Evolutionary conservation across 495 filamentous ascomycete species (phyloP).

Genomic region (Penicillium herquei): DNA sequence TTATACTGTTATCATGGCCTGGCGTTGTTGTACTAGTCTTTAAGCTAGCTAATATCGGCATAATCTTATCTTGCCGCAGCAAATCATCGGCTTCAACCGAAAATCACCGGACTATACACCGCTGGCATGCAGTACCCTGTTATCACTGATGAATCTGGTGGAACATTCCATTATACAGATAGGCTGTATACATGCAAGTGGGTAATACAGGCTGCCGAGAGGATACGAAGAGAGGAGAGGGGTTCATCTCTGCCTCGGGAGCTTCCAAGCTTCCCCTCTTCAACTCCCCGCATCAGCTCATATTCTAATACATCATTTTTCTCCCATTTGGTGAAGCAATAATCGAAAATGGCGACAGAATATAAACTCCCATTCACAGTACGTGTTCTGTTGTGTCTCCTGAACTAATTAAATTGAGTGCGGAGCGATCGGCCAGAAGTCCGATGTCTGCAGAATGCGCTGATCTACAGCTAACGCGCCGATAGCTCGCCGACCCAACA

Average conservation of each 20-base stretch:
- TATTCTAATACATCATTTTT: neutral
- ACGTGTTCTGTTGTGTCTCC: constrained; percentile 1
- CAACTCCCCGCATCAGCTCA: neutral
- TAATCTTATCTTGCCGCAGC: neutral
- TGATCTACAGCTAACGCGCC: neutral
- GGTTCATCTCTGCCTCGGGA: too few species aligned
- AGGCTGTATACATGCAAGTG: too few species aligned
- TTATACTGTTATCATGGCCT: neutral
- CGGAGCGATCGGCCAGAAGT: constrained; percentile 16
- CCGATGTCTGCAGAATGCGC: constrained; percentile 5
- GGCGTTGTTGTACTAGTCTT: too few species aligned
- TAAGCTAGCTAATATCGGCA: too few species aligned
- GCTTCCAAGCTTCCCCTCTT: too few species aligned
- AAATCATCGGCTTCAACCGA: too few species aligned
- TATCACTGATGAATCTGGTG: too few species aligned
- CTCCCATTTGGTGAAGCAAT: neutral
- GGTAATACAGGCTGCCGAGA: too few species aligned
- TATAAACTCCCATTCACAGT: constrained; percentile 44
- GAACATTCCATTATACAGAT: too few species aligned
- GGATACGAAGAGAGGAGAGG: too few species aligned
- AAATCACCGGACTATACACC: too few species aligned
- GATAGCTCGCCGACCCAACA: constrained; percentile 55
- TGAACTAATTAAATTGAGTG: neutral
- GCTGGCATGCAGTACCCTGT: too few species aligned
- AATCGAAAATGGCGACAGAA: constrained; percentile 30